phyloP scores from a whole-genome alignment of 164 flowering plant species.

The Platanus orientalis region DNA sequence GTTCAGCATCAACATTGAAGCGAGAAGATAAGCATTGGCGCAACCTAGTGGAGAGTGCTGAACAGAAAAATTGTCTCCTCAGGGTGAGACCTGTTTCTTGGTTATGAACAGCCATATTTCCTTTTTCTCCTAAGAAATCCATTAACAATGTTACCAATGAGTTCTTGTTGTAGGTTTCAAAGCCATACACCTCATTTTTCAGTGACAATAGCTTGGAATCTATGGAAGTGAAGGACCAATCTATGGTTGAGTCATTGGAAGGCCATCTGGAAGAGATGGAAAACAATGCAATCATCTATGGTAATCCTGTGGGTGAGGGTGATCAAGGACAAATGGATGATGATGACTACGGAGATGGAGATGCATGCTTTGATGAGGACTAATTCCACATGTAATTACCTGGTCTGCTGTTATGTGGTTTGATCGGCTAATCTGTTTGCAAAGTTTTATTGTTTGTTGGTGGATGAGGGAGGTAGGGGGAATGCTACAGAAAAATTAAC shows the following conservation, averaged over 20 bases:
- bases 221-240: slow-evolving; percentile 25
- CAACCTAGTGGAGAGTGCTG: slow-evolving; percentile 64
- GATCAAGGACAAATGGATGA: slow-evolving; percentile 32
- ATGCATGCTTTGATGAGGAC: slow-evolving; percentile 39
- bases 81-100: slow-evolving; percentile 32
- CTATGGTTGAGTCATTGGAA: slow-evolving; percentile 1
- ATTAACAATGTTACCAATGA: neutral
- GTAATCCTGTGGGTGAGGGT: slow-evolving; percentile 20
- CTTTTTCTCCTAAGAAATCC: neutral
- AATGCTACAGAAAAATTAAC: too few relatives aligned
- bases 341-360: slow-evolving; percentile 30
- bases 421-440: too few relatives aligned
- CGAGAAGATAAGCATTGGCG: slow-evolving; percentile 76
- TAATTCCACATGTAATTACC: slow-evolving; percentile 1
- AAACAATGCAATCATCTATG: slow-evolving; percentile 7
- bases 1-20: slow-evolving; percentile 71
- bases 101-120: neutral
- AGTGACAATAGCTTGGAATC: slow-evolving; percentile 40
- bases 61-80: slow-evolving; percentile 43
- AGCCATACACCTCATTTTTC: slow-evolving; percentile 62
- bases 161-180: slow-evolving; percentile 45
- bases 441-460: too few relatives aligned
- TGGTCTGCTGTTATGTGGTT: too few relatives aligned
- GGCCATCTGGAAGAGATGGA: slow-evolving; percentile 10
- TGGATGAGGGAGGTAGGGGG: too few relatives aligned